Conservation (phyloP, 768 basidiomycete species). For the Floccularia luteovirens region DNA sequence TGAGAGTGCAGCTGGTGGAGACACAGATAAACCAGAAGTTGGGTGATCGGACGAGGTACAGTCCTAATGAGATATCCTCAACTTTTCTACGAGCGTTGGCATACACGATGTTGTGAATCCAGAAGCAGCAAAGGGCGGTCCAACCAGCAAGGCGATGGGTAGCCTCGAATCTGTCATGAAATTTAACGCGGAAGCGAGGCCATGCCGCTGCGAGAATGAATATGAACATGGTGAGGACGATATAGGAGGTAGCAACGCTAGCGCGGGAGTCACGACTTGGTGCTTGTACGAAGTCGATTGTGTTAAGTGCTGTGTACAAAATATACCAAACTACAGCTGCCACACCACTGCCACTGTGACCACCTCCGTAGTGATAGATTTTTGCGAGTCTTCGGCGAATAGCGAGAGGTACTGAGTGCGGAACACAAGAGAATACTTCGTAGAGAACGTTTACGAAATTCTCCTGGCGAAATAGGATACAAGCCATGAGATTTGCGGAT, state of each 20-base stretch:
- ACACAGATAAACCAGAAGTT: constrained; percentile 39
- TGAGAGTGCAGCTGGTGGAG: constrained; percentile 29
- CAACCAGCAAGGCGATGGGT: constrained; percentile 48
- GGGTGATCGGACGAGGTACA: constrained; percentile 33
- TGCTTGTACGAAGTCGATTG: constrained; percentile 21
- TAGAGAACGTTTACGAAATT: constrained; percentile 49
- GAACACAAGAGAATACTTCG: constrained; percentile 32
- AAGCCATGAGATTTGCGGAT: constrained; percentile 34
- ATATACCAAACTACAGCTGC: constrained; percentile 49
- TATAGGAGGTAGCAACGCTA: constrained; percentile 21
- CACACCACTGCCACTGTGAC: constrained; percentile 44
- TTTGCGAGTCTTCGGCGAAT: constrained; percentile 39
- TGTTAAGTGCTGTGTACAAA: constrained; percentile 36
- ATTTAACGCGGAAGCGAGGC: constrained; percentile 35
- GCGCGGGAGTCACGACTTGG: constrained; percentile 13
- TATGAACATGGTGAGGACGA: constrained; percentile 35
- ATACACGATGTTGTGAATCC: constrained; percentile 30
- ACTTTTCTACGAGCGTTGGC: constrained; percentile 26
- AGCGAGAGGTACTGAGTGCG: constrained; percentile 29
- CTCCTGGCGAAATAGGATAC: constrained; percentile 37
- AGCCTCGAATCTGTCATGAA: constrained; percentile 51
- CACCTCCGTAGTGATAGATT: constrained; percentile 50
- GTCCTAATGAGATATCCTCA: constrained; percentile 23
- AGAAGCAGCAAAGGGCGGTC: constrained; percentile 40
- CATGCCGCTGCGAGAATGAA: constrained; percentile 42